Conservation (phyloP, 306 rosid species). For the Corylus heterophylla region DNA sequence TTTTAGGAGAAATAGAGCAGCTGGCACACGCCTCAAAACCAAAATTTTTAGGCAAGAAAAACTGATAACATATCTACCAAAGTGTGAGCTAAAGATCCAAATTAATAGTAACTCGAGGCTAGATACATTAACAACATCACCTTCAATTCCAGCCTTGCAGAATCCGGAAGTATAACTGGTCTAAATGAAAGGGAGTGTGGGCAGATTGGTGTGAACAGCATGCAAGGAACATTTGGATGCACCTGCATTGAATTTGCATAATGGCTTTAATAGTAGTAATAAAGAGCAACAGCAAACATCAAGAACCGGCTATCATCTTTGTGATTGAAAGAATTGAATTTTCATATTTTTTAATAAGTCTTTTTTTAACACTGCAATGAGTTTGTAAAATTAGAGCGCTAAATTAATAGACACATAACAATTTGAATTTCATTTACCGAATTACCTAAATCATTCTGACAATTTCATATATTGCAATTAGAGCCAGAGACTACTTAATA, state of each 20-base stretch:
- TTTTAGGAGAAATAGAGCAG: not conserved
- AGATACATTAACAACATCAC: slow-evolving; percentile 41
- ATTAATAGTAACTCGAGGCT: not conserved
- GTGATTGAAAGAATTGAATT: not conserved
- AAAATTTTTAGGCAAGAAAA: slow-evolving; percentile 10
- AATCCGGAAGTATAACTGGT: slow-evolving; percentile 98
- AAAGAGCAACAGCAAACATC: not conserved
- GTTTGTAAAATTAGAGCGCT: not conserved
- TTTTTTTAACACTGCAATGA: not conserved
- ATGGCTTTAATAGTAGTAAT: not conserved
- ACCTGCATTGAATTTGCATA: slow-evolving; percentile 59
- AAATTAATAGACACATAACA: not conserved
- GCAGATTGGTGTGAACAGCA: slow-evolving; percentile 97
- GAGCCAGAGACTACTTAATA: not conserved
- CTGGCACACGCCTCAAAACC: not conserved
- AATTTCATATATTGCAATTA: not conserved
- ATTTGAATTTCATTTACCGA: not conserved
- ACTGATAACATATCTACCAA: slow-evolving; percentile 11
- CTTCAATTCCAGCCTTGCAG: slow-evolving; percentile 91
- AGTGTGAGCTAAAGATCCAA: slow-evolving; percentile 3
- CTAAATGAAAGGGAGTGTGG: slow-evolving; percentile 98
- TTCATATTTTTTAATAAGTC: not conserved
- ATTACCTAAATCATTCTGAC: not conserved
- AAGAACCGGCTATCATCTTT: not conserved
- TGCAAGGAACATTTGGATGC: slow-evolving; percentile 99